phyloP scores from a whole-genome alignment of 352 stramenopile species.

The Phytophthora sojae region DNA sequence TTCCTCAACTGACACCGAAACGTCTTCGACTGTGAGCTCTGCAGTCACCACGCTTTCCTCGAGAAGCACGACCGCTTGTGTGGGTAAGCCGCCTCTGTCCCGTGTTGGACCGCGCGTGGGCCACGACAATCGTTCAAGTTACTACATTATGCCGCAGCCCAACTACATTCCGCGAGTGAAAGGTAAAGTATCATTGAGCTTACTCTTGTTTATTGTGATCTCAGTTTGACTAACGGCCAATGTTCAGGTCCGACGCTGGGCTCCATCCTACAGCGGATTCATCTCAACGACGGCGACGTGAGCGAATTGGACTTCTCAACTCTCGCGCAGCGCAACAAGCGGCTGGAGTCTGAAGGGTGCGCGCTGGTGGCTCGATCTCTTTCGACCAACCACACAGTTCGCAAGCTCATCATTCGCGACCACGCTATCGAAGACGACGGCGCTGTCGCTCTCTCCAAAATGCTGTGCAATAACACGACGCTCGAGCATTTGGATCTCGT shows the following conservation, averaged over 20 bases:
- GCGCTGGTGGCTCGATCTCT: slow-evolving; percentile 72
- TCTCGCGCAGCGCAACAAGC: slow-evolving; percentile 63
- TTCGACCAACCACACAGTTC: slow-evolving; percentile 66
- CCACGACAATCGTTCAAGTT: slow-evolving; percentile 1
- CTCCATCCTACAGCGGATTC: slow-evolving; percentile 59
- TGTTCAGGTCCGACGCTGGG: slow-evolving; percentile 61
- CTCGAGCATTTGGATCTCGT: slow-evolving; percentile 75
- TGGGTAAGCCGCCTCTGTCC: slow-evolving; percentile 17
- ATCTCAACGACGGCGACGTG: slow-evolving; percentile 68
- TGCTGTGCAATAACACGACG: slow-evolving; percentile 75
- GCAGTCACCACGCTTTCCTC: background rate
- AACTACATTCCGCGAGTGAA: slow-evolving; percentile 14
- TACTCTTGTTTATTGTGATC: background rate
- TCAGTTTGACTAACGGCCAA: slow-evolving; percentile 5
- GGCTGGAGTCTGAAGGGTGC: slow-evolving; percentile 57
- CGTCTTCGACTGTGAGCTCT: slow-evolving; percentile 22
- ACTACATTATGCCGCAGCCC: slow-evolving; percentile 12
- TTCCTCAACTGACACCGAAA: slow-evolving; percentile 27
- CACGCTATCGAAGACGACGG: slow-evolving; percentile 75
- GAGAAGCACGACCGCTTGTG: slow-evolving; percentile 6
- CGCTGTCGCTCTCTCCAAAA: slow-evolving; percentile 68
- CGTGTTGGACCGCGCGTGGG: background rate
- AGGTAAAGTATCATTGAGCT: slow-evolving; percentile 9
- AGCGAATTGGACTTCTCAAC: slow-evolving; percentile 78
- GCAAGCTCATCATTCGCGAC: slow-evolving; percentile 69